Conservation (phyloP, 495 filamentous ascomycete genomes). For the Bacidia gigantensis region DNA sequence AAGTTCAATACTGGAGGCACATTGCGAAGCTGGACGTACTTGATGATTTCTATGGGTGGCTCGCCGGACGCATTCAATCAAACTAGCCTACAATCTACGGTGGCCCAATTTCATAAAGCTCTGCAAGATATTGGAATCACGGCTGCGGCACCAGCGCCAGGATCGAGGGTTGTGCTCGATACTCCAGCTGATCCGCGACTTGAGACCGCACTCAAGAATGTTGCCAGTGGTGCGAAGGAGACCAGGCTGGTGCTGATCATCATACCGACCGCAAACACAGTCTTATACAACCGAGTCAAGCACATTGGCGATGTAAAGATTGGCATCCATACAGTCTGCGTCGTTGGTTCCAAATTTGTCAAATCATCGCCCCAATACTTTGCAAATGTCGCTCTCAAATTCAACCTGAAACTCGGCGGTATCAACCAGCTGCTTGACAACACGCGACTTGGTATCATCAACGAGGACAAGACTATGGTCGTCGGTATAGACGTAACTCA, state of each 20-base stretch:
- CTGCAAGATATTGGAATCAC: too few relatives aligned
- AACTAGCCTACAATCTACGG: too few relatives aligned
- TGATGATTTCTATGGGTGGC: too few relatives aligned
- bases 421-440: constrained; percentile 31
- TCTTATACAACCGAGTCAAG: constrained; percentile 57
- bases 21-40: not conserved
- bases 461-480: constrained; percentile 60
- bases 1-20: not conserved
- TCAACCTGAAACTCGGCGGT: constrained; percentile 80
- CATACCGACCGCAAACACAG: constrained; percentile 35
- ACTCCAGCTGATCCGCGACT: too few relatives aligned
- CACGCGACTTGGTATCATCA: constrained; percentile 39
- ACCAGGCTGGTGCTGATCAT: constrained; percentile 43
- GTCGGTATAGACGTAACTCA: constrained; percentile 84
- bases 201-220: too few relatives aligned
- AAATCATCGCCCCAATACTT: constrained; percentile 37
- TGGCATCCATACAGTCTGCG: constrained; percentile 50
- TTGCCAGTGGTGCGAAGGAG: too few relatives aligned
- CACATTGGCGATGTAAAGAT: constrained; percentile 45
- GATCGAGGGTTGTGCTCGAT: too few relatives aligned
- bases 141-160: too few relatives aligned
- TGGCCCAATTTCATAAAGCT: too few relatives aligned
- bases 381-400: constrained; percentile 65
- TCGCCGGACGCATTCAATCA: too few relatives aligned
- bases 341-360: constrained; percentile 28